These are phyloP conservation scores for Coniochaeta pulveracea DNA, from an alignment of 2,329 filamentous ascomycete species.

Conservation along the genomic window DNA sequence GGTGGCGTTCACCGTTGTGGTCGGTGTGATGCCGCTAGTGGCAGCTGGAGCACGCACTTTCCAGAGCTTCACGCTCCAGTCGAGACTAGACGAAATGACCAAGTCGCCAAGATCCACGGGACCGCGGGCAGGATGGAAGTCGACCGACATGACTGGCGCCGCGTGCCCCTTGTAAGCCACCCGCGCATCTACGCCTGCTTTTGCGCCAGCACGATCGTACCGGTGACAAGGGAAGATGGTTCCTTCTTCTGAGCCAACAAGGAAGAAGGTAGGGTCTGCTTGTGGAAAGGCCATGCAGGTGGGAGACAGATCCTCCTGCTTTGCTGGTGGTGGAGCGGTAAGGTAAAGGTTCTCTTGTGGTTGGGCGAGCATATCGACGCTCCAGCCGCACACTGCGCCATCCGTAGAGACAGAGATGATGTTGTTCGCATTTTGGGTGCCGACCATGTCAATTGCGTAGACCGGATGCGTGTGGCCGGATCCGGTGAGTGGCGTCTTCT, in stretches of 20 bases:
- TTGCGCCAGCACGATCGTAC: conserved; percentile 93
- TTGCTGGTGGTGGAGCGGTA: conserved; percentile 72
- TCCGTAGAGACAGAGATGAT: conserved; percentile 96
- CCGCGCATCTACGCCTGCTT: conserved; percentile 84
- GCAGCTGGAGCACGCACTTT: conserved; percentile 60
- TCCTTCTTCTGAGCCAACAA: conserved; percentile 93
- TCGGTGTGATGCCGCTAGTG: conserved; percentile 30
- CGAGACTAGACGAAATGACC: conserved; percentile 81
- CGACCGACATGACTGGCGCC: conserved; percentile 88
- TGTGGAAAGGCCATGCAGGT: conserved; percentile 92
- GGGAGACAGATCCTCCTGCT: conserved; percentile 89
- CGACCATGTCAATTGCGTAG: conserved; percentile 90
- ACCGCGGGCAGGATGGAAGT: conserved; percentile 87
- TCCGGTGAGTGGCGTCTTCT: conserved; percentile 91
- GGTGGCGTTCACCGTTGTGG: neutral
- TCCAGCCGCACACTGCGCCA: conserved; percentile 94
- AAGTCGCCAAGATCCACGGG: conserved; percentile 91
- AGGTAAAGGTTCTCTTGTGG: conserved; percentile 91
- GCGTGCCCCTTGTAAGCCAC: conserved; percentile 84
- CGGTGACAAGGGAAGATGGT: conserved; percentile 93
- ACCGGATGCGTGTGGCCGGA: conserved; percentile 94
- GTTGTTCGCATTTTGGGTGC: conserved; percentile 97
- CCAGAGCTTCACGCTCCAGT: conserved; percentile 98
- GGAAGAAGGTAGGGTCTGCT: conserved; percentile 93
- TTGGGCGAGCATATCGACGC: conserved; percentile 93